These are phyloP conservation scores for Phialocephala sp. DNA, from an alignment of 2,329 filamentous ascomycete species.

Conservation along the genomic window DNA sequence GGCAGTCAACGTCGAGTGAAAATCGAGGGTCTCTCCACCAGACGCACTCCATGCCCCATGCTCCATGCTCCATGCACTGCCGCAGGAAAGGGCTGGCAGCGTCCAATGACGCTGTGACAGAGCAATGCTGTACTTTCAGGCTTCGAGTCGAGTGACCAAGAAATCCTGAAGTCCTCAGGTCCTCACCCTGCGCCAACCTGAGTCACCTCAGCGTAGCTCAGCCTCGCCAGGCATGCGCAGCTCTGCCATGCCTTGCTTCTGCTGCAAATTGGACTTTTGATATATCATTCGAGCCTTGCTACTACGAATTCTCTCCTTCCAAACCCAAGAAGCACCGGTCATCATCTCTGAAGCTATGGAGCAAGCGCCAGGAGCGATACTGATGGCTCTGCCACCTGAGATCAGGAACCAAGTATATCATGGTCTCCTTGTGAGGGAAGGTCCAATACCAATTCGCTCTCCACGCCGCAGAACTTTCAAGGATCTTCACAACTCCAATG, in stretches of 20 bases:
- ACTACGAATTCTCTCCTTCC: neutral
- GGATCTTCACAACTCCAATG: neutral
- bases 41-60: no score
- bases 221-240: neutral
- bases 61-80: neutral
- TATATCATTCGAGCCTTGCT: neutral
- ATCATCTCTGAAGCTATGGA: neutral
- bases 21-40: no score
- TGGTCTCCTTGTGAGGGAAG: neutral
- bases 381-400: neutral
- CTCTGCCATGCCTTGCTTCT: neutral
- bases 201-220: conserved; percentile 3
- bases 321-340: neutral
- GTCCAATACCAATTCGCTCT: neutral
- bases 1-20: no score
- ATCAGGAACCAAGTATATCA: neutral
- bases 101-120: neutral
- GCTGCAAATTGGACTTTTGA: neutral
- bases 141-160: conserved; percentile 1
- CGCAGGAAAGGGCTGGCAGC: neutral
- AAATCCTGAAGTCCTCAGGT: neutral
- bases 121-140: neutral
- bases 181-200: neutral
- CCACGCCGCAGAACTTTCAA: conserved; percentile 4
- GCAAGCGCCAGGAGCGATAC: neutral